A percentile compares a stretch with the other conserved stretches of the same genome.
phyloP scores from a whole-genome alignment of 2,329 filamentous ascomycete genomes.

The Proliferodiscus dingleyae region DNA sequence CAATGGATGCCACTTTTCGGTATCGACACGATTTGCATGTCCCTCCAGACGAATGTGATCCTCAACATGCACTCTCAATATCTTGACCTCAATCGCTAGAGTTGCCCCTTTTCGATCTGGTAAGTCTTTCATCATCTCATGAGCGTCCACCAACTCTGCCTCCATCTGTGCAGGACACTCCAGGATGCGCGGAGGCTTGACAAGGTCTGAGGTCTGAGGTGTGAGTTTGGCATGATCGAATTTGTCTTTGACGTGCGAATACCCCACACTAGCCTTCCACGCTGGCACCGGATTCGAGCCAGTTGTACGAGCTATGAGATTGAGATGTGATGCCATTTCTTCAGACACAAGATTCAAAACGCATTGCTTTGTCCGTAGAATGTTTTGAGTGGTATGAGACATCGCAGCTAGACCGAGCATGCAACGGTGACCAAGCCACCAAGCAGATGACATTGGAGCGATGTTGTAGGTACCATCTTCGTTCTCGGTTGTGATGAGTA shows the following conservation, averaged over 20 bases:
- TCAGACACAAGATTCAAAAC: conserved; percentile 40
- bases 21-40: conserved; percentile 36
- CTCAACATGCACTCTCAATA: conserved; percentile 34
- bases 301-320: conserved; percentile 14
- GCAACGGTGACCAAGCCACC: conserved; percentile 40
- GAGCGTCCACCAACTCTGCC: conserved; percentile 31
- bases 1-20: conserved; percentile 40
- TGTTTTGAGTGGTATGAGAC: conserved; percentile 37
- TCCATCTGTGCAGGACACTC: conserved; percentile 43
- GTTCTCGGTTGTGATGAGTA: conserved; percentile 37
- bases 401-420: conserved; percentile 36
- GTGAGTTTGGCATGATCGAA: conserved; percentile 34
- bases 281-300: conserved; percentile 3
- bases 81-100: conserved; percentile 33
- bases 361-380: conserved; percentile 38
- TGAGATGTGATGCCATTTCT: conserved; percentile 33
- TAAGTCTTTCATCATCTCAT: conserved; percentile 33
- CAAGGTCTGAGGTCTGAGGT: conserved; percentile 31
- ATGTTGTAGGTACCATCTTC: conserved; percentile 39
- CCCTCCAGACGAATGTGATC: conserved; percentile 34
- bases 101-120: conserved; percentile 26
- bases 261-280: conserved; percentile 20
- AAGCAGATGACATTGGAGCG: conserved; percentile 40
- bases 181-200: conserved; percentile 33
- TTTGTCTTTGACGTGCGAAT: conserved; percentile 37